phyloP scores from a whole-genome alignment of 108 stramenopile genomes.

The Pseudonitzschia pungens region DNA sequence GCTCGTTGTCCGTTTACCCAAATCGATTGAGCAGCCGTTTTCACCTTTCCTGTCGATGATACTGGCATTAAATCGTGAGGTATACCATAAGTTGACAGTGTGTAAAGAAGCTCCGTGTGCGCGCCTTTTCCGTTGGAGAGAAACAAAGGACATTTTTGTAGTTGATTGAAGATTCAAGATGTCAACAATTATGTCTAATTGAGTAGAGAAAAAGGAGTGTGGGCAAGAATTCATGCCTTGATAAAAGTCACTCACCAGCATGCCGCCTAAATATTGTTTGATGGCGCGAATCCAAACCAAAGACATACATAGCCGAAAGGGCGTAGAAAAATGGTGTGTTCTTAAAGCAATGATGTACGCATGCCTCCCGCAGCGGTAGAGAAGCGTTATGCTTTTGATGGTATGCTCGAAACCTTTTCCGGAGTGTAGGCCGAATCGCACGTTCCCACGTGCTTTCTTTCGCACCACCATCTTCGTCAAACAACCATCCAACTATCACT shows the following conservation, averaged over 20 bases:
- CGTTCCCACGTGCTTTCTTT: background rate
- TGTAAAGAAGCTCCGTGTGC: constrained; percentile 10
- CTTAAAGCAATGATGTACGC: background rate
- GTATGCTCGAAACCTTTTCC: background rate
- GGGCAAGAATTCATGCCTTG: background rate
- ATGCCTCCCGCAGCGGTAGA: background rate
- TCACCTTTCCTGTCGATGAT: constrained; percentile 17
- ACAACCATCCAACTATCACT: background rate
- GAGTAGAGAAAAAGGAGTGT: background rate
- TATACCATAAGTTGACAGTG: constrained; percentile 7
- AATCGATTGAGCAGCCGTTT: constrained; percentile 7
- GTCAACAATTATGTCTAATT: background rate
- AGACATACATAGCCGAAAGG: background rate
- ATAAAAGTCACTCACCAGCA: background rate
- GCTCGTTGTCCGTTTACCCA: constrained; percentile 13
- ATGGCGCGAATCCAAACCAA: background rate
- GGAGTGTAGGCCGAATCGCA: background rate
- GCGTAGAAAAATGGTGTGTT: background rate
- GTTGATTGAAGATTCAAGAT: background rate
- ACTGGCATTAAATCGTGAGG: constrained; percentile 23
- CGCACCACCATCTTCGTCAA: background rate
- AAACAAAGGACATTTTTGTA: background rate
- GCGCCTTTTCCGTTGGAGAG: background rate
- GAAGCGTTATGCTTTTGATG: background rate
- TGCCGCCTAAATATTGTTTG: background rate